Conservation (phyloP, 352 stramenopile species). For the Globisporangium barbulae region DNA sequence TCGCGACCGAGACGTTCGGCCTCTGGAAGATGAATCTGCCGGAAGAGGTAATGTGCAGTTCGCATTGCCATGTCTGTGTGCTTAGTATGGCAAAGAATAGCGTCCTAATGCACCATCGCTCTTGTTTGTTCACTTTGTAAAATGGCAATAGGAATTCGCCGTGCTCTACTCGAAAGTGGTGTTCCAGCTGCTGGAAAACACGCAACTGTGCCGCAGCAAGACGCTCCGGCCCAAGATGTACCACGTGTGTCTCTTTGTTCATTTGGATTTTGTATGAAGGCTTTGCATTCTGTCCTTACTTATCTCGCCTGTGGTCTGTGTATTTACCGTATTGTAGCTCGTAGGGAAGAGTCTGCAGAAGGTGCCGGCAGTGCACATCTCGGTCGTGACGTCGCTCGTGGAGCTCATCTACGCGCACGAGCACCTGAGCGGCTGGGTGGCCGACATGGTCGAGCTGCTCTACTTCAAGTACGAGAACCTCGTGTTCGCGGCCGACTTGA, state of each 20-base stretch:
- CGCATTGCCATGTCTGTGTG: neutral
- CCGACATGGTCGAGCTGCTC: constrained; percentile 59
- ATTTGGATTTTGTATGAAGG: neutral
- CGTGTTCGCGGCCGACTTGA: constrained; percentile 64
- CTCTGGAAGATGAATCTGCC: constrained; percentile 82
- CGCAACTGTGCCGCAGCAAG: constrained; percentile 57
- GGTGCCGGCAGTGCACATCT: constrained; percentile 64
- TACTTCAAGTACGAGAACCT: constrained; percentile 61
- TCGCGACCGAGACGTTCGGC: constrained; percentile 56
- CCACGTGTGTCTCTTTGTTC: constrained; percentile 30
- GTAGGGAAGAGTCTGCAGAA: constrained; percentile 58
- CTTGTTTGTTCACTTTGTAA: neutral
- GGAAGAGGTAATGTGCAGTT: constrained; percentile 44
- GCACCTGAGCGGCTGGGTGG: constrained; percentile 53
- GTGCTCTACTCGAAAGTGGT: constrained; percentile 70
- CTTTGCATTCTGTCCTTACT: neutral
- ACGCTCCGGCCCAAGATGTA: constrained; percentile 63
- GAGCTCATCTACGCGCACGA: constrained; percentile 75
- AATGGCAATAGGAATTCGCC: constrained; percentile 51
- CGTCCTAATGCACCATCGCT: neutral
- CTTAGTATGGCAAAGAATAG: neutral
- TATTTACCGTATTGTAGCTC: constrained; percentile 25
- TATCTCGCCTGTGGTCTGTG: neutral
- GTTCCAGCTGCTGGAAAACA: constrained; percentile 65
- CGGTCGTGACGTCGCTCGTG: constrained; percentile 64